Conservation (phyloP, 2,329 filamentous ascomycete genomes). For the Talaromyces atroroseus region DNA sequence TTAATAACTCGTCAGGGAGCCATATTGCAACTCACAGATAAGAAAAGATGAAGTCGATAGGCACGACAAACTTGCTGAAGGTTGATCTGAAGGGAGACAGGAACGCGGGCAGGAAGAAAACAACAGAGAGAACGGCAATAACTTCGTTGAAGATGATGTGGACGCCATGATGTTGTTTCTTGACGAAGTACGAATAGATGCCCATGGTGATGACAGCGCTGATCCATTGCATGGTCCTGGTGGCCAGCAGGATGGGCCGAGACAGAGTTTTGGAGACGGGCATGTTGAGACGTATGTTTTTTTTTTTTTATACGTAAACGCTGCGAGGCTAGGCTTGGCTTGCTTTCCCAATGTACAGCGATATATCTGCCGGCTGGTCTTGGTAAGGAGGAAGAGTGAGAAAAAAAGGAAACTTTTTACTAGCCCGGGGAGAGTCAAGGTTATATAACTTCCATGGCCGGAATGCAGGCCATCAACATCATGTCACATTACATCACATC, state of each 20-base stretch:
- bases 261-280: not conserved
- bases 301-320: not conserved
- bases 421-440: not conserved
- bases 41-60: constrained; percentile 42
- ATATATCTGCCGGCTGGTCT: not conserved
- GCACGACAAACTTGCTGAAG: constrained; percentile 33
- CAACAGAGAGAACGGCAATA: constrained; percentile 36
- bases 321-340: not conserved
- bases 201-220: constrained; percentile 39
- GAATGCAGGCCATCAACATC: constrained; percentile 6
- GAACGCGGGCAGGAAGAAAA: constrained; percentile 41
- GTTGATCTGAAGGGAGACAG: constrained; percentile 36
- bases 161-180: constrained; percentile 25
- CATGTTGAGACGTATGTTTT: not conserved
- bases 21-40: constrained; percentile 34
- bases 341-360: not conserved
- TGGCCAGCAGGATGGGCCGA: constrained; percentile 28
- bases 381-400: not conserved
- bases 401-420: not conserved
- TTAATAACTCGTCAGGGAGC: not conserved
- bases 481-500: not conserved
- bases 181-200: constrained; percentile 36
- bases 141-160: constrained; percentile 36
- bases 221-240: constrained; percentile 31
- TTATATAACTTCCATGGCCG: constrained; percentile 1